phyloP scores from a whole-genome alignment of 2,329 filamentous ascomycete genomes.

The Phyllosticta citriasiana region DNA sequence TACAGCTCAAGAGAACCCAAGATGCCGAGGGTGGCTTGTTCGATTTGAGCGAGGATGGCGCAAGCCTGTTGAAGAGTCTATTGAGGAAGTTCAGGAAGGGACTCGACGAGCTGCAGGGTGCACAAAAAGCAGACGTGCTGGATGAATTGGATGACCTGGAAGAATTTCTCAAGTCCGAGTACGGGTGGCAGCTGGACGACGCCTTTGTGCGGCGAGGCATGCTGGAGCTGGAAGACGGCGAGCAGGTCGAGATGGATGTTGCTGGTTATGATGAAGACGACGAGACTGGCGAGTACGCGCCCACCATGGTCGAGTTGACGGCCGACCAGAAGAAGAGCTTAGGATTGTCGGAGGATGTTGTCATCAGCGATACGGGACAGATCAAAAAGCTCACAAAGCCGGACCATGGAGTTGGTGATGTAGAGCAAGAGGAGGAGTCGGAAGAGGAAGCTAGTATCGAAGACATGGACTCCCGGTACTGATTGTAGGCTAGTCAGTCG shows the following conservation, averaged over 20 bases:
- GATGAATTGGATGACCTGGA: conserved; percentile 47
- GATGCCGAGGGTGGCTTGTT: conserved; percentile 53
- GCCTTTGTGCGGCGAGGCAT: conserved; percentile 47
- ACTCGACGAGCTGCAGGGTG: conserved; percentile 38
- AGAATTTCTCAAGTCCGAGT: conserved; percentile 42
- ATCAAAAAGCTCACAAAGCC: conserved; percentile 23
- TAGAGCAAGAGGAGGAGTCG: conserved; percentile 22
- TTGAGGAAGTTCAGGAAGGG: conserved; percentile 43
- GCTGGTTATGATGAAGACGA: conserved; percentile 48
- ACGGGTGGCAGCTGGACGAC: conserved; percentile 49
- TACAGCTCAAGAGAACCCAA: conserved; percentile 46
- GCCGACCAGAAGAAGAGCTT: conserved; percentile 32
- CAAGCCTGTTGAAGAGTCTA: conserved; percentile 42
- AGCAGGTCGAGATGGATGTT: conserved; percentile 50
- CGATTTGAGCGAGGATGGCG: conserved; percentile 45
- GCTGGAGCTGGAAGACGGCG: conserved; percentile 53
- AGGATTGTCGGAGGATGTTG: conserved; percentile 17
- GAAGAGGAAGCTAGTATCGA: conserved; percentile 29
- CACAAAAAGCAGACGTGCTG: conserved; percentile 35
- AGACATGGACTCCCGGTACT: conserved; percentile 31
- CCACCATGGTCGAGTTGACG: conserved; percentile 47
- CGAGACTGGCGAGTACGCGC: conserved; percentile 55
- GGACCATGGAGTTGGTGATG: conserved; percentile 10
- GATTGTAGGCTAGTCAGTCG: not conserved
- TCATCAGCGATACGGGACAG: conserved; percentile 17